Evolutionary conservation across 2,329 filamentous ascomycete genomes (phyloP), one percentile per base, ranked within the genome.

Genomic region (Pyrenophora graminea): DNA sequence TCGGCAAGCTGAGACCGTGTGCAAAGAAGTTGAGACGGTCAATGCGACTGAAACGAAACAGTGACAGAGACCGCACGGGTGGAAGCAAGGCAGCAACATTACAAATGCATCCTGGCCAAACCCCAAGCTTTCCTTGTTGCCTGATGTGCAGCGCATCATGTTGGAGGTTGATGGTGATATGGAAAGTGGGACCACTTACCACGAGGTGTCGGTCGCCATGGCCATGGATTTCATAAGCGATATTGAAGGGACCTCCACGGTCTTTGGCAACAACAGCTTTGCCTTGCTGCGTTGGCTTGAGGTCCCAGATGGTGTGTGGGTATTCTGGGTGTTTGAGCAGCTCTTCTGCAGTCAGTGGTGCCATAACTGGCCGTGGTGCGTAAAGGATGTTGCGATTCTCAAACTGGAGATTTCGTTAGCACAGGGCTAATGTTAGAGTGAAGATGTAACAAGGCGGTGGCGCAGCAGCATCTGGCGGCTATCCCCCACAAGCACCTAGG

Each of bases 211-310:
- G 79, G 40, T 86, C 82, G 3, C 90, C 90, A 55, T 81, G 76
- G 48, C 91, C 90, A 76, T 96, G 90, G 40, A 94, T 78, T 73
- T 94, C 89, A 80, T 89, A 95, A 45, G 84, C 80, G 45, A 96
- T 84, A 39, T 88, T 82, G 59, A 95, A 77, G 17, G 90, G 90
- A 2, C 89, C 90, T 56, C 90, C 88, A 62, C 89, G 82, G 32
- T 77, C 82, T 48, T 81, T 77, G n/a, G 87, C 90, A 23, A 90
- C 89, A 2, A 82, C 74, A 6, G 84, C 67, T 37, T 80, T 80
- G 4, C 86, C 90, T 42, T 81, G 79, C 34, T 79, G 77, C 40
- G 85, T 80, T 4, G 90, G 86, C 62, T 85, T 80, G 18, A 95
- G 82, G 23, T 82, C 77, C 87, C 87, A 92, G 71, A 85, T 77